These are phyloP conservation scores for Arachis monticola DNA, from an alignment of 331 rosid genomes.

Conservation along the genomic window DNA sequence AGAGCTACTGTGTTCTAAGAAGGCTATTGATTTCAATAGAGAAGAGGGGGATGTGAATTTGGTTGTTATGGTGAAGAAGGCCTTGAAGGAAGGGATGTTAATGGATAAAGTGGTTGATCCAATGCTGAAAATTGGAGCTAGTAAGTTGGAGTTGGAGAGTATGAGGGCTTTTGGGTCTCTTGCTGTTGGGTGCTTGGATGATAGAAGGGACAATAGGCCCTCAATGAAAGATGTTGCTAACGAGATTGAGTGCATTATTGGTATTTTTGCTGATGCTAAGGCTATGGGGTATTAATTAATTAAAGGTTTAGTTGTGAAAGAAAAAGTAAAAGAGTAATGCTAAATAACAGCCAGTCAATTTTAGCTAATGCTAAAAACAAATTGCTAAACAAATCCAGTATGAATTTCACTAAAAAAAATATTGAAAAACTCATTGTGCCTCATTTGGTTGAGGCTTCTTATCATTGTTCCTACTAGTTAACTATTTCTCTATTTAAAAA, in stretches of 20 bases:
- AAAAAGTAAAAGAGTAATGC: too few species aligned
- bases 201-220: slow-evolving; percentile 45
- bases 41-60: slow-evolving; percentile 60
- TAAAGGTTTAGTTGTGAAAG: background rate
- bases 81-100: slow-evolving; percentile 44
- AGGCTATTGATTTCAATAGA: slow-evolving; percentile 55
- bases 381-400: too few species aligned
- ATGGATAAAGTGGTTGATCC: slow-evolving; percentile 51
- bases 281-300: background rate
- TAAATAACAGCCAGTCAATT: too few species aligned
- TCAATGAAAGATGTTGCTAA: slow-evolving; percentile 56
- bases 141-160: slow-evolving; percentile 46
- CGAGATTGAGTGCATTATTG: slow-evolving; percentile 49
- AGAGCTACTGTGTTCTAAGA: slow-evolving; percentile 52
- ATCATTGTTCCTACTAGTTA: too few species aligned
- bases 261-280: slow-evolving; percentile 28
- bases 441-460: too few species aligned
- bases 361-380: too few species aligned
- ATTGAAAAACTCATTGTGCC: too few species aligned
- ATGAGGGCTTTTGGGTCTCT: slow-evolving; percentile 50
- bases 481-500: too few species aligned
- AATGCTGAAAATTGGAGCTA: slow-evolving; percentile 38
- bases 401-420: too few species aligned
- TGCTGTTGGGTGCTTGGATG: slow-evolving; percentile 51
- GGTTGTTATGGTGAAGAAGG: slow-evolving; percentile 49